Evolutionary conservation across 768 basidiomycete species (phyloP).

Genomic region (Cubamyces lactineus): DNA sequence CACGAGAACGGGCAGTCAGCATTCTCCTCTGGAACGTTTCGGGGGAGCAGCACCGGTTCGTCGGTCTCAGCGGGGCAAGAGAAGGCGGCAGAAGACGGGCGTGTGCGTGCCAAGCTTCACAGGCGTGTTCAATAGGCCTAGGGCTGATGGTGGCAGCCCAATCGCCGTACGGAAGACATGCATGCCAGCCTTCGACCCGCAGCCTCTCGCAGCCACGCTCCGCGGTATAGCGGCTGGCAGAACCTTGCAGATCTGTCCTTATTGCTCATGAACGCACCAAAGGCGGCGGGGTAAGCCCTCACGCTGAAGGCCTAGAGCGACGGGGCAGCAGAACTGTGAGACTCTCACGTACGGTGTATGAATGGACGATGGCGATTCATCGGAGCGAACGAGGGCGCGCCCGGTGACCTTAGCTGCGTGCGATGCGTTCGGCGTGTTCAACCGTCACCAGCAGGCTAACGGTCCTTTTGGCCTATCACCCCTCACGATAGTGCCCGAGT

Average conservation of each 20-base stretch:
- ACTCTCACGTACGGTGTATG: constrained; percentile 11
- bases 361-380: constrained; percentile 17
- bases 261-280: not conserved
- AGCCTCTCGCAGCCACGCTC: not conserved
- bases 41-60: not conserved
- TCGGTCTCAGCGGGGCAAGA: constrained; percentile 17
- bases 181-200: not conserved
- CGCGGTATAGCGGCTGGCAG: not conserved
- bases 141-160: not conserved
- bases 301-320: constrained; percentile 4
- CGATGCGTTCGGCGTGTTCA: not conserved
- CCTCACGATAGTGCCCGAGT: not conserved
- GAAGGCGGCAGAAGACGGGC: constrained; percentile 7
- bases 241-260: constrained; percentile 10
- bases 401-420: constrained; percentile 8
- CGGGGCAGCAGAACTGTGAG: not conserved
- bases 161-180: constrained; percentile 9
- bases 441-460: constrained; percentile 5
- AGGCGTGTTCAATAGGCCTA: not conserved
- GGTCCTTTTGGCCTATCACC: not conserved
- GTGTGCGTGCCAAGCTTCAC: constrained; percentile 14
- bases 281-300: not conserved
- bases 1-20: not conserved
- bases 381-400: constrained; percentile 13
- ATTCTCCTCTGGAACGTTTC: constrained; percentile 10